Conservation (phyloP, 768 basidiomycete species). For the Naganishia kalamii region DNA sequence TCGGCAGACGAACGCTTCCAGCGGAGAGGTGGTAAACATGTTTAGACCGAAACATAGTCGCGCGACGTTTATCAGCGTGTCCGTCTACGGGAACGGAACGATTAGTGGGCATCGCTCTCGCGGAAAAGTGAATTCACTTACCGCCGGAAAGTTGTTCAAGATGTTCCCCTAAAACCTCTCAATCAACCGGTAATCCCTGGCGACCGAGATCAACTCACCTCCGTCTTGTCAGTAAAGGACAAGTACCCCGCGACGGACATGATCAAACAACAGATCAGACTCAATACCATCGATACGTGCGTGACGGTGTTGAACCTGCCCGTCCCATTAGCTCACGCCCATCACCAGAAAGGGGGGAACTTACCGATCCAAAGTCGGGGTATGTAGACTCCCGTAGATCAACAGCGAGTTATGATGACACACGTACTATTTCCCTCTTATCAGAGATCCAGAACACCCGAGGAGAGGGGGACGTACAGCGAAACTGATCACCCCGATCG, state of each 20-base stretch:
- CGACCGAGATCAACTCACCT: constrained; percentile 26
- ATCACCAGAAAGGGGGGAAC: neutral
- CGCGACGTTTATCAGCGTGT: constrained; percentile 89
- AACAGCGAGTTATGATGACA: constrained; percentile 97
- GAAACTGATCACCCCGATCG: constrained; percentile 81
- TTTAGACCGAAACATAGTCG: constrained; percentile 89
- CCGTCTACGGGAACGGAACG: constrained; percentile 52
- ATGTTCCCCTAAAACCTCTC: constrained; percentile 71
- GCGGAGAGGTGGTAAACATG: constrained; percentile 95
- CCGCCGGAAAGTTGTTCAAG: constrained; percentile 83
- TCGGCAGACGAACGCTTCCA: constrained; percentile 94
- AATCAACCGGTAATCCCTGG: neutral
- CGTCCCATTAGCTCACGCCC: neutral
- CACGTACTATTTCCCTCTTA: neutral
- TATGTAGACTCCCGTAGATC: constrained; percentile 87
- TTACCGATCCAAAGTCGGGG: constrained; percentile 80
- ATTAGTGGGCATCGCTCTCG: neutral
- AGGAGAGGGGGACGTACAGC: constrained; percentile 31
- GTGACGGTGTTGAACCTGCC: constrained; percentile 73
- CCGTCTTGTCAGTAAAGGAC: constrained; percentile 74
- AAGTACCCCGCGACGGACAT: constrained; percentile 80
- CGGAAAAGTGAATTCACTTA: constrained; percentile 43
- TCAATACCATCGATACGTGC: constrained; percentile 79
- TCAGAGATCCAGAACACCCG: neutral
- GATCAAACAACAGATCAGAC: constrained; percentile 73